A percentile compares a stretch with the other conserved stretches of the same genome.
phyloP scores from a whole-genome alignment of 2,329 filamentous ascomycete species.

The Didymellaceae sp. region DNA sequence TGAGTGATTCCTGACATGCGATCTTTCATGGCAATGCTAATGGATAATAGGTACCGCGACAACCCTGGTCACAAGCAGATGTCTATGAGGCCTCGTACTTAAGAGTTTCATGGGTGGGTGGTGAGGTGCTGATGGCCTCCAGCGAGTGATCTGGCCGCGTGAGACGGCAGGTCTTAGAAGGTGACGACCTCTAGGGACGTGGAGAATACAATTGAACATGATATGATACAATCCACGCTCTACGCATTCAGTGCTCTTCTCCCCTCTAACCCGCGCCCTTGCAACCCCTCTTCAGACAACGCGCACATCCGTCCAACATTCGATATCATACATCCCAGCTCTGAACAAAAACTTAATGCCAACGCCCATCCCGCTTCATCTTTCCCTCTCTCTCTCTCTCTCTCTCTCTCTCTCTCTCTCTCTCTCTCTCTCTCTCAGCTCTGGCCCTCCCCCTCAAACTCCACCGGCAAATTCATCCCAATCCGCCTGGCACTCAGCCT shows the following conservation, averaged over 20 bases:
- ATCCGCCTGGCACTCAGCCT: constrained; percentile 84
- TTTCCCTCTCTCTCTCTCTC: no score
- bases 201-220: background rate
- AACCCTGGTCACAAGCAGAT: constrained; percentile 15
- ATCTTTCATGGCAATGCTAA: background rate
- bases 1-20: constrained; percentile 26
- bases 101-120: constrained; percentile 1
- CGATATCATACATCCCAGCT: no score
- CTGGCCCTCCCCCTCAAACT: constrained; percentile 51
- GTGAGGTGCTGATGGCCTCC: background rate
- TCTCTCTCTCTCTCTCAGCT: background rate
- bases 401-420: no score
- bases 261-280: no score
- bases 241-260: background rate
- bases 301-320: no score
- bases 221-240: background rate
- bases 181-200: background rate
- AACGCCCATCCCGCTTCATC: background rate
- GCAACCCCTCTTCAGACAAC: no score
- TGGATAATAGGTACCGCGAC: constrained; percentile 11
- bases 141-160: background rate
- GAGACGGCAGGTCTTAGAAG: no score
- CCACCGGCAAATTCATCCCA: constrained; percentile 83
- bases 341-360: no score
- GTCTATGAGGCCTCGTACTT: constrained; percentile 13